A percentile compares a stretch with the other conserved stretches of the same genome.
phyloP scores from a whole-genome alignment of 139 green algal species.

The Trebouxia sp. region DNA sequence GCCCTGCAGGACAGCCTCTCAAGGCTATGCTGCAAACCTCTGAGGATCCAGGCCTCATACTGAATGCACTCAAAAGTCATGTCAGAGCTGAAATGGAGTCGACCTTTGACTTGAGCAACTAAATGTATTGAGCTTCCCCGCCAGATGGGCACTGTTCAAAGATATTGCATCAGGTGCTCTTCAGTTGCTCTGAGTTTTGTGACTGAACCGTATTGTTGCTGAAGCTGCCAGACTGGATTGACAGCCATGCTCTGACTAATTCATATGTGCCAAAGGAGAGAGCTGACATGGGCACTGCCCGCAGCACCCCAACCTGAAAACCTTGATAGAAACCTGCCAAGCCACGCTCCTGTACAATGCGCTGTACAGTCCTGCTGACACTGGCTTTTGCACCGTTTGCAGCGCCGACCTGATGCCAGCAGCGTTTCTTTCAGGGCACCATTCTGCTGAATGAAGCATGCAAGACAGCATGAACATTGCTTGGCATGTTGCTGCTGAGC shows the following conservation, averaged over 20 bases:
- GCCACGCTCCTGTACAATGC: neutral
- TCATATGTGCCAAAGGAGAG: conserved; percentile 86
- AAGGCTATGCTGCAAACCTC: no score
- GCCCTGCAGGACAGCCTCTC: no score
- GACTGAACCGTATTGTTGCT: no score
- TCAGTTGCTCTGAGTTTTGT: no score
- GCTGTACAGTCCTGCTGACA: conserved; percentile 47
- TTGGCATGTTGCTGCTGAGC: neutral
- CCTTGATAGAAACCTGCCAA: conserved; percentile 46
- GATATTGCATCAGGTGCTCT: no score
- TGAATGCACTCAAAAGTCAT: no score
- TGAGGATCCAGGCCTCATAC: no score
- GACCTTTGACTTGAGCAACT: no score
- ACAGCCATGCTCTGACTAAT: conserved; percentile 45
- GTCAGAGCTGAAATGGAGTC: no score
- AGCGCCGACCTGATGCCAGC: conserved; percentile 26
- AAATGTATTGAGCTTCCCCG: no score
- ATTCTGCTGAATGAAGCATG: neutral
- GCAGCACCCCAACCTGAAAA: conserved; percentile 66
- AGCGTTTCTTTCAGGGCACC: no score
- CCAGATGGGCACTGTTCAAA: no score
- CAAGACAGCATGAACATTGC: conserved; percentile 20
- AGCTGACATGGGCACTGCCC: conserved; percentile 78
- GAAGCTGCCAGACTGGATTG: neutral
- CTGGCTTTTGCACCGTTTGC: conserved; percentile 45